These are phyloP conservation scores for Amauroascus verrucosus DNA, from an alignment of 2,329 filamentous ascomycete species.

Conservation along the genomic window DNA sequence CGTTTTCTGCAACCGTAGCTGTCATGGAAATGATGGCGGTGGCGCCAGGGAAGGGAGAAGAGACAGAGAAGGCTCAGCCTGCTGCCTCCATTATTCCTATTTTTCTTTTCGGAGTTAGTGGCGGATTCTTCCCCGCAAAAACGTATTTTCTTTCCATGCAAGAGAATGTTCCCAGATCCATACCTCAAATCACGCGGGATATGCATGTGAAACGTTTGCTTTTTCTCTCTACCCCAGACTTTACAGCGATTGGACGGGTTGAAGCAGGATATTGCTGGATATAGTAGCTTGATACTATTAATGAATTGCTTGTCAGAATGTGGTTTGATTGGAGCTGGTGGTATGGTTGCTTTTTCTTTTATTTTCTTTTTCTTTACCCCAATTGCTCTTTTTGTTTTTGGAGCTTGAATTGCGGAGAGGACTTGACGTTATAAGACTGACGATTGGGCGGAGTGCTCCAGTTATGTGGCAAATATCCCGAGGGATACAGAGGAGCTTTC, in stretches of 20 bases:
- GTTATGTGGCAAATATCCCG: not conserved
- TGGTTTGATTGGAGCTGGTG: not conserved
- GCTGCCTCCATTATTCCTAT: no score
- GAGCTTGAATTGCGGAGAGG: not conserved
- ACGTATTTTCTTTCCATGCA: not conserved
- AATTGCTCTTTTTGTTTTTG: not conserved
- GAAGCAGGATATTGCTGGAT: constrained; percentile 11
- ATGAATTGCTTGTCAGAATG: not conserved
- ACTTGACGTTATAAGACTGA: not conserved
- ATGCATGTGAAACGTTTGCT: constrained; percentile 4
- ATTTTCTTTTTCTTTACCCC: not conserved
- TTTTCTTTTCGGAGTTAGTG: no score
- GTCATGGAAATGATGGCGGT: no score
- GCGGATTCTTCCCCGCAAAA: no score
- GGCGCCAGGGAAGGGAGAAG: no score
- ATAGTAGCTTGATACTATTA: not conserved
- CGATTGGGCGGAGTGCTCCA: not conserved
- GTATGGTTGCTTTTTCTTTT: not conserved
- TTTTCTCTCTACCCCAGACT: constrained; percentile 6
- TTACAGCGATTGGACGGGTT: constrained; percentile 5
- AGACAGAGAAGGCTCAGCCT: no score
- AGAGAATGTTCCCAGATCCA: not conserved
- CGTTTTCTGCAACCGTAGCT: no score
- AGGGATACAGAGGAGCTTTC: not conserved
- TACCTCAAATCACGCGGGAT: constrained; percentile 3